Base-by-base conservation (phyloP, 2,329 filamentous ascomycete genomes). In the Calonectria pseudoturangicola region DNA sequence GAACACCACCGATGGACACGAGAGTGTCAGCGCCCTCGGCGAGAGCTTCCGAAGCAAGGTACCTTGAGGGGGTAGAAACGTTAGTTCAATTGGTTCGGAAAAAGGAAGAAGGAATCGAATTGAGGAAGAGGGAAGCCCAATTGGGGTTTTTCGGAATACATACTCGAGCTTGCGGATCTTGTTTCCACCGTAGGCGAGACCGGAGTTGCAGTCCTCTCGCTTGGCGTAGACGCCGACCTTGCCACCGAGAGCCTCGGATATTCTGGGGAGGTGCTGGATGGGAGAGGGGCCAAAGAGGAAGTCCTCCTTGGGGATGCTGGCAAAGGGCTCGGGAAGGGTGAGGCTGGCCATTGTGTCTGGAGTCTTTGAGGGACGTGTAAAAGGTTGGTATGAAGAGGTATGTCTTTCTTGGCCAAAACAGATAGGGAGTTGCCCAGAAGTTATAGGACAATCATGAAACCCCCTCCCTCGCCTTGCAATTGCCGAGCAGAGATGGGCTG, bases 121-220 rank as follows among this genome's bases (percentile, higher is more conserved):
- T 12, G 28, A 5, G 36, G 51, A 25, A 15, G 43, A 48, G 10
- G 6, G 47, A n/a, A 25, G 15, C 25, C 18, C 2, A 21, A 8
- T 21, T 60, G 28, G 13, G n/a, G 10, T 4, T 12, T 48, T 21
- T 25, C 15, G 21, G 21, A 43, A 13, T 36, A 66, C 73, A 16
- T 80, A 90, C 86, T 94, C 92, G 2, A 94, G 87, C 82, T 94
- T 94, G 71, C 92, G 87, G 36, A 89, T 91, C 83, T 94, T 94
- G 85, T 94, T 94, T 66, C 92, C 92, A 45, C 92, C 92, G 78
- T 88, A 93, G 3, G 92, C 92, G 21, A 93, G 87, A 0, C 89
- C 90, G 2, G 91, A 93, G 83, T 93, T 93, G 79, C 91, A 91
- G 83, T 94, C 93, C 76, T 94, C 93, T 64, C 93, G 89, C 83